These are phyloP conservation scores for Agaricus bisporus DNA, from an alignment of 768 basidiomycete genomes.

Conservation along the genomic window DNA sequence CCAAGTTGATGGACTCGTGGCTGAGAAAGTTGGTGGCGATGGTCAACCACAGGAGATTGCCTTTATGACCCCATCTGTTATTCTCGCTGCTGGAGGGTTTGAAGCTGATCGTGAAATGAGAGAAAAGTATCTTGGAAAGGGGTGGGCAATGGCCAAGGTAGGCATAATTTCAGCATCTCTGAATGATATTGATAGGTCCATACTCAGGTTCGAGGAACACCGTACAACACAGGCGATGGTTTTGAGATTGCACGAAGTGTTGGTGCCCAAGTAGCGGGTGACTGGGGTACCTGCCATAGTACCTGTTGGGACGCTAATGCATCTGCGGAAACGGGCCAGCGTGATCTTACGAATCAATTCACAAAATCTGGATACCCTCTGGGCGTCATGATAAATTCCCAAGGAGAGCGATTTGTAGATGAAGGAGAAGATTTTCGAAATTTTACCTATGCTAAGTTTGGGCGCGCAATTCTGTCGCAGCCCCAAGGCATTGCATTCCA, in stretches of 20 bases:
- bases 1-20: slow-evolving; percentile 22
- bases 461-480: slow-evolving; percentile 51
- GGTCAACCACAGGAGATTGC: slow-evolving; percentile 27
- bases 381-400: slow-evolving; percentile 60
- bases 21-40: slow-evolving; percentile 42
- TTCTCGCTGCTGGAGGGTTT: slow-evolving; percentile 64
- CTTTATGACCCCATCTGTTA: slow-evolving; percentile 38
- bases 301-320: slow-evolving; percentile 70
- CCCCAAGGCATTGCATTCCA: slow-evolving; percentile 60
- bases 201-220: slow-evolving; percentile 59
- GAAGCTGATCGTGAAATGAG: slow-evolving; percentile 52
- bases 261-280: slow-evolving; percentile 54
- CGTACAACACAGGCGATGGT: slow-evolving; percentile 65
- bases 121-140: slow-evolving; percentile 46
- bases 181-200: neutral
- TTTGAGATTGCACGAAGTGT: slow-evolving; percentile 43
- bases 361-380: slow-evolving; percentile 73
- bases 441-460: slow-evolving; percentile 69
- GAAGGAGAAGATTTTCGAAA: slow-evolving; percentile 71
- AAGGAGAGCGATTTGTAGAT: slow-evolving; percentile 59
- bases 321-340: slow-evolving; percentile 41
- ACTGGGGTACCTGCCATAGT: slow-evolving; percentile 67
- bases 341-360: slow-evolving; percentile 59
- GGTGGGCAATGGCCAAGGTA: slow-evolving; percentile 55
- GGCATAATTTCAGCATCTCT: slow-evolving; percentile 4